phyloP scores from a whole-genome alignment of 2,329 filamentous ascomycete genomes.

The Pyrenochaeta sp. region DNA sequence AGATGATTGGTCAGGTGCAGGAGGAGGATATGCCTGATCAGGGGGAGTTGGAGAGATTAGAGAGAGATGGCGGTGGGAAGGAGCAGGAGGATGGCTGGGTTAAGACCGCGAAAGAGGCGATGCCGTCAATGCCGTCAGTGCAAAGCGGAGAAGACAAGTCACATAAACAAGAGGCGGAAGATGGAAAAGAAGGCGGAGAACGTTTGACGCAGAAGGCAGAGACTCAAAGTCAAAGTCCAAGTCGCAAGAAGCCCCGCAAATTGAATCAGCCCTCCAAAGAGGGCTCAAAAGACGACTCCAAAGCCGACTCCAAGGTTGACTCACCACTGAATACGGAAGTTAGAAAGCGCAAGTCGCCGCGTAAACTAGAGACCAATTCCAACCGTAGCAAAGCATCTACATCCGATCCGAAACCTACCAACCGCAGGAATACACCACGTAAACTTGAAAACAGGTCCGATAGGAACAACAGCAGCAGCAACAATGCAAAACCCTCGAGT shows the following conservation, averaged over 20 bases:
- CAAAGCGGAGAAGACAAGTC: neutral
- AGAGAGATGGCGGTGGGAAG: constrained; percentile 26
- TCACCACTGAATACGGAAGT: neutral
- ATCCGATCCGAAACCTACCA: neutral
- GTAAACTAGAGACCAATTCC: neutral
- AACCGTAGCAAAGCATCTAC: neutral
- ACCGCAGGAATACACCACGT: neutral
- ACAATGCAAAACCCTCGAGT: neutral
- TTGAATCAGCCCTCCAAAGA: neutral
- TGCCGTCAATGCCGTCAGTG: neutral
- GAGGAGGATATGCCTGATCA: constrained; percentile 43
- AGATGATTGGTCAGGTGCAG: constrained; percentile 49
- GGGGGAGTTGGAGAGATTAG: constrained; percentile 48
- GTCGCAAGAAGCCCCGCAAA: neutral
- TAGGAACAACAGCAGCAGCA: neutral
- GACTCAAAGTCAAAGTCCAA: neutral
- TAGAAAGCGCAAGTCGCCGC: neutral
- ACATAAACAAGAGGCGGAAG: neutral
- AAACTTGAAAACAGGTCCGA: neutral
- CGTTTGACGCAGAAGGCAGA: neutral
- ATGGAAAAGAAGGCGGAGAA: neutral
- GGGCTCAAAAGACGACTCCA: neutral
- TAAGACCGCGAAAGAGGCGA: neutral
- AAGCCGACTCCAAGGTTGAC: neutral
- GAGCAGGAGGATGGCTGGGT: neutral